A percentile compares a stretch with the other conserved stretches of the same genome.
Conservation (phyloP, 2,329 filamentous ascomycete genomes). For the Zymoseptoria brevis region DNA sequence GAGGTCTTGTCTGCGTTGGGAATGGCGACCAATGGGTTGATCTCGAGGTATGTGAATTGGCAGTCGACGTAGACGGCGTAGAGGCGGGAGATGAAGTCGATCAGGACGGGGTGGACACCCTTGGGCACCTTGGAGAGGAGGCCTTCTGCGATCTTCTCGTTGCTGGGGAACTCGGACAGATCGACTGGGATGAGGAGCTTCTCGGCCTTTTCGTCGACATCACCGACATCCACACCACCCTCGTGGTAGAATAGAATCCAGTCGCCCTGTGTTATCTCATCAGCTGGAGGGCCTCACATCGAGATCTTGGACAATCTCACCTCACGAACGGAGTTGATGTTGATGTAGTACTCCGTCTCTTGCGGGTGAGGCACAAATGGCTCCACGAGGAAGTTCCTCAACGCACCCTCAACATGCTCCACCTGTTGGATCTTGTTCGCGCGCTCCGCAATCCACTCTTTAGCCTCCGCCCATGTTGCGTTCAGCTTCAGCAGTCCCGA, state of each 20-base stretch:
- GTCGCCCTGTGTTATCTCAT: conserved; percentile 62
- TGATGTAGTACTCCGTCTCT: conserved; percentile 98
- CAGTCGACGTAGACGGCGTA: conserved; percentile 99
- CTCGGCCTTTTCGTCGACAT: conserved; percentile 97
- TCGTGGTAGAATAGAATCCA: conserved; percentile 99
- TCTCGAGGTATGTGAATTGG: conserved; percentile 99
- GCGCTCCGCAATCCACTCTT: conserved; percentile 85
- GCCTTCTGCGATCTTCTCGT: conserved; percentile 77
- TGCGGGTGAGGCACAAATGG: conserved; percentile 94
- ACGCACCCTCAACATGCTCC: conserved; percentile 78
- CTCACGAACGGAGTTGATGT: conserved; percentile 99
- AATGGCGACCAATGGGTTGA: conserved; percentile 97
- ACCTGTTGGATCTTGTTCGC: conserved; percentile 90
- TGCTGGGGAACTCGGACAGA: conserved; percentile 87
- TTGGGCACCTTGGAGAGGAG: conserved; percentile 89
- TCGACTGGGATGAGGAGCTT: conserved; percentile 97
- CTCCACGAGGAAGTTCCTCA: conserved; percentile 96
- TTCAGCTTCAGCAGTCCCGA: conserved; percentile 92
- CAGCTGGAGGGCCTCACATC: conserved; percentile 18
- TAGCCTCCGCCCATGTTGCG: conserved; percentile 92
- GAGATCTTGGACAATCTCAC: conserved; percentile 52
- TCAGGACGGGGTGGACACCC: conserved; percentile 94
- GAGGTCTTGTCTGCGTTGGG: conserved; percentile 88
- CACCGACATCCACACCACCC: conserved; percentile 97
- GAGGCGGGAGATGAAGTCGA: conserved; percentile 97